Evolutionary conservation across 1,139 yeast species (phyloP).

Genomic region (Pichia sp.): DNA sequence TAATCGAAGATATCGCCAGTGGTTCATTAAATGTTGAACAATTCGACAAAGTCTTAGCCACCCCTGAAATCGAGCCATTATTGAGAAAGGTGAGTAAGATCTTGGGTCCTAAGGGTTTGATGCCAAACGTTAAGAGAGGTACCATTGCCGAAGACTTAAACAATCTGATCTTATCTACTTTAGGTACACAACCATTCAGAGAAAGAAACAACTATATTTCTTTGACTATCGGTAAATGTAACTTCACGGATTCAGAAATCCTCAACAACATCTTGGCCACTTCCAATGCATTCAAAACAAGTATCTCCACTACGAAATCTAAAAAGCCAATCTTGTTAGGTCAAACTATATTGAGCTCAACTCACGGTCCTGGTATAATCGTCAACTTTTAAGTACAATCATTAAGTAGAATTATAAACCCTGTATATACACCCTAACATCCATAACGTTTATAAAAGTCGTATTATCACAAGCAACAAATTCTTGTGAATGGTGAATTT

Average conservation of each 20-base stretch:
- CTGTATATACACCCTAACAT: slow-evolving; percentile 11
- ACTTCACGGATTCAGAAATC: slow-evolving; percentile 75
- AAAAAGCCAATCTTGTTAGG: slow-evolving; percentile 74
- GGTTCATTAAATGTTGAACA: slow-evolving; percentile 48
- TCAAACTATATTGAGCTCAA: slow-evolving; percentile 64
- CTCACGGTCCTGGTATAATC: slow-evolving; percentile 80
- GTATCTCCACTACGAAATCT: slow-evolving; percentile 53
- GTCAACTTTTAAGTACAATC: slow-evolving; percentile 47
- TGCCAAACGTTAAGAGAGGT: slow-evolving; percentile 86
- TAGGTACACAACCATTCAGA: slow-evolving; percentile 73
- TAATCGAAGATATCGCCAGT: slow-evolving; percentile 58
- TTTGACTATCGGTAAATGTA: slow-evolving; percentile 75
- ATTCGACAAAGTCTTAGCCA: slow-evolving; percentile 80
- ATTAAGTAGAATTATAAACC: not conserved
- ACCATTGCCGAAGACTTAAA: slow-evolving; percentile 74
- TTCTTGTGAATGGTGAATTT: too few relatives aligned
- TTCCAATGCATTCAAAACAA: slow-evolving; percentile 59
- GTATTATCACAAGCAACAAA: too few relatives aligned
- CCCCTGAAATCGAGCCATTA: slow-evolving; percentile 70
- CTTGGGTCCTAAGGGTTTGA: slow-evolving; percentile 86
- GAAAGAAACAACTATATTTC: slow-evolving; percentile 61
- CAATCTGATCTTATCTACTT: slow-evolving; percentile 49
- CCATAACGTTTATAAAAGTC: too few relatives aligned
- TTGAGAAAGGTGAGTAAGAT: slow-evolving; percentile 66
- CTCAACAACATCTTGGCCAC: slow-evolving; percentile 71